A percentile compares a stretch with the other conserved stretches of the same genome.
phyloP scores from a whole-genome alignment of 176 grass and related monocot species.

The Echinochloa phyllopogon region DNA sequence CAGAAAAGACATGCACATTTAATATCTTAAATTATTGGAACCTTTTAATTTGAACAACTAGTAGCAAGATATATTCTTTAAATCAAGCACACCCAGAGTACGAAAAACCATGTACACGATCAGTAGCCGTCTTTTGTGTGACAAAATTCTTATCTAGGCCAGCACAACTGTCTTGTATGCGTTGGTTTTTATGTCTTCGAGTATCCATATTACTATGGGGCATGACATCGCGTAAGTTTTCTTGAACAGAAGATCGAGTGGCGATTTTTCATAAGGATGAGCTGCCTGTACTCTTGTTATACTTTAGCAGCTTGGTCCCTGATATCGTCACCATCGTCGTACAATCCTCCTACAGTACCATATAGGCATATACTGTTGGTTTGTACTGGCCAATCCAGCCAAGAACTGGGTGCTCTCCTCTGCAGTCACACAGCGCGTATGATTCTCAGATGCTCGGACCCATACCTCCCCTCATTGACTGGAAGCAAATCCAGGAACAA shows the following conservation, averaged over 20 bases:
- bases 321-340: not conserved
- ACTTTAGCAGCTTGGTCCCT: not conserved
- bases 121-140: too few species aligned
- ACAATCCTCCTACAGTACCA: not conserved
- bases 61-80: not conserved
- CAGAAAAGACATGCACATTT: too few species aligned
- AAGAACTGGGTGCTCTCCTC: not conserved
- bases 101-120: not conserved
- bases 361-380: too few species aligned
- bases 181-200: too few species aligned
- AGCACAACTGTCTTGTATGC: too few species aligned
- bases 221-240: not conserved
- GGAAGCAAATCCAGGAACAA: too few species aligned
- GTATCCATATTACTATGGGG: too few species aligned
- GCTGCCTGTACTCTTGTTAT: not conserved
- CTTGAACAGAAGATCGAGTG: not conserved
- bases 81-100: not conserved
- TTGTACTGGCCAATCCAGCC: not conserved
- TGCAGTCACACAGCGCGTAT: not conserved
- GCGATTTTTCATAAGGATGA: slow-evolving; percentile 1
- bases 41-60: not conserved
- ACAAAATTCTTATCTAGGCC: not conserved
- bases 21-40: too few species aligned
- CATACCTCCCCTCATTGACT: not conserved
- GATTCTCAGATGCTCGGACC: slow-evolving; percentile 4